Evolutionary conservation across 805 yeast species (phyloP), one percentile per base, ranked within the genome.

Genomic region (Wickerhamomyces tratensis): DNA sequence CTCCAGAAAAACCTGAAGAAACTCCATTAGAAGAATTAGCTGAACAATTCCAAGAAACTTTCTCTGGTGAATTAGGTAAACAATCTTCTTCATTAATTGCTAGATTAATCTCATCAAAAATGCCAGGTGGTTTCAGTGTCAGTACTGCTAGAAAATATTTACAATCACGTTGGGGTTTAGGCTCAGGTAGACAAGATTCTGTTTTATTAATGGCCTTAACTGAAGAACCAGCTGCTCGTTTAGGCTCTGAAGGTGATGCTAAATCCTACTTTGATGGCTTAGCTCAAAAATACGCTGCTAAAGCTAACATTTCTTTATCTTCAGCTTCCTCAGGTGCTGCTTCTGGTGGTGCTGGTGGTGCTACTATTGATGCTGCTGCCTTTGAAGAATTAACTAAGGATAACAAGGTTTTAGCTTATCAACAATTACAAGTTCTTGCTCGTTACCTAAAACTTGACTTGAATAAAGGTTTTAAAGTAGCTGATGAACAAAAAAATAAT

Each of bases 1-100:
- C 97, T 40, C 99, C 99, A 37, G 99, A 93, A 68, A 93, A 93
- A 68, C 97, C 99, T 48, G 99, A 93, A 69, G 99, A 93, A 61
- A 85, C 95, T 37, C 98, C 98, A 48, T 75, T 93, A 54, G 85
- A 79, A 59, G 99, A 93, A 67, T 79, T 93, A 63, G 97, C 98
- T 39, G 98, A 87, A 60, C 81, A 77, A 56, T 86, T 93, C 77
- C 96, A 91, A 70, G 96, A 87, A 50, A 71, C 89, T 27, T 93
- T 87, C 72, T 61, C 69, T 51, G 98, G 98, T 53, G 74, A 79
- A 50, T 76, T 93, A 52, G 99, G 99, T 63, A 93, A 93, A 65
- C 95, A 89, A 58, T 83, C 98, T 2, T 68, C 88, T 35, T 83
- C 96, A 29, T 75, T 93, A 57, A 72, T 91, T 49, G 86, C 95